A percentile compares a stretch with the other conserved stretches of the same genome.
These are phyloP conservation scores for Pulveroboletus frians DNA, from an alignment of 768 basidiomycete genomes.

Conservation along the genomic window DNA sequence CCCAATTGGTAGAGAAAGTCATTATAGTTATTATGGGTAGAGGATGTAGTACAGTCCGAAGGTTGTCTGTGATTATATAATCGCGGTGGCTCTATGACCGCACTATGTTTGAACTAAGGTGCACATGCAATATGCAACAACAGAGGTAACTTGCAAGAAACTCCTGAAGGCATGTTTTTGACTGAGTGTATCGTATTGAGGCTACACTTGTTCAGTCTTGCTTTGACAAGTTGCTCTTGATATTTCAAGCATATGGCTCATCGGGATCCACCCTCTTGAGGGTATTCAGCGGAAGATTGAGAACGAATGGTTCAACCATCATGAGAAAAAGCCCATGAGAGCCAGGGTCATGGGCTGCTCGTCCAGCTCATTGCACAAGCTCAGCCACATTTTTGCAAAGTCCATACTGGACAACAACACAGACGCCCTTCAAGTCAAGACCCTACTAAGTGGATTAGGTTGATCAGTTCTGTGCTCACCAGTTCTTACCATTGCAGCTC, in stretches of 20 bases:
- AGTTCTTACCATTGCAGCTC: not conserved
- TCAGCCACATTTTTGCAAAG: not conserved
- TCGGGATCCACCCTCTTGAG: not conserved
- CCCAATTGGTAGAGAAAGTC: too few relatives aligned
- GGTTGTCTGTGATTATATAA: too few relatives aligned
- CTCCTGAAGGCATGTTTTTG: not conserved
- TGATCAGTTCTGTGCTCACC: not conserved
- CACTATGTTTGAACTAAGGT: too few relatives aligned
- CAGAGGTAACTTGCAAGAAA: not conserved
- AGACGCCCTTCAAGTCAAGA: not conserved
- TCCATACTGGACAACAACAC: not conserved
- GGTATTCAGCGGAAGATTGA: not conserved
- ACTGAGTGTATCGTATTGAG: not conserved
- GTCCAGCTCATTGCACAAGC: not conserved
- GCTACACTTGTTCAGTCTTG: not conserved
- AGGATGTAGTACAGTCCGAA: too few relatives aligned
- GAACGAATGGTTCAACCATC: not conserved
- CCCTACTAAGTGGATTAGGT: not conserved
- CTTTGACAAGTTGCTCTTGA: not conserved
- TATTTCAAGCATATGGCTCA: not conserved
- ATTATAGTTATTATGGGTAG: too few relatives aligned
- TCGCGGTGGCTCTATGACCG: too few relatives aligned
- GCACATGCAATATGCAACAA: too few relatives aligned
- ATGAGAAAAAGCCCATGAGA: not conserved
- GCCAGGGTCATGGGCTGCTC: not conserved